Conservation (phyloP, 352 stramenopile species). For the Globisporangium heterothallicum region DNA sequence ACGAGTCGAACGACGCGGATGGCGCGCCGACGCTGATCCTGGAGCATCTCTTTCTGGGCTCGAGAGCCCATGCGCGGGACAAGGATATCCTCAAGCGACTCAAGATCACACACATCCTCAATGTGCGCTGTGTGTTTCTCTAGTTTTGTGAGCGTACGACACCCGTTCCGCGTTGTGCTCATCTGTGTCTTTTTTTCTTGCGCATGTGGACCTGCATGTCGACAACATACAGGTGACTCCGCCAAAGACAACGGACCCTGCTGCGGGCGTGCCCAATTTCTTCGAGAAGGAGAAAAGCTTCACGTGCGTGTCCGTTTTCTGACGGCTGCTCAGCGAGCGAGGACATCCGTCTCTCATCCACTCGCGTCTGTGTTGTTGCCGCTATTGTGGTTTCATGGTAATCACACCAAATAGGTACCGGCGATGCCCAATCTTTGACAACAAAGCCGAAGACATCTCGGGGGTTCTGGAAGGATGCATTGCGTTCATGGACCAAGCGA, state of each 20-base stretch:
- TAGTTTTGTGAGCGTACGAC: background rate
- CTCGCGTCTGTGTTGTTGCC: too few species aligned
- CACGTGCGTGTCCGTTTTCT: slow-evolving; percentile 21
- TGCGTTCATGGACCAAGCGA: slow-evolving; percentile 88
- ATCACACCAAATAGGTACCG: slow-evolving; percentile 63
- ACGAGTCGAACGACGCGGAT: too few species aligned
- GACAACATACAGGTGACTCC: slow-evolving; percentile 60
- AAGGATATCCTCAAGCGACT: slow-evolving; percentile 49
- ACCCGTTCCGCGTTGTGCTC: background rate
- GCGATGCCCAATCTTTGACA: slow-evolving; percentile 86
- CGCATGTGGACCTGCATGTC: background rate
- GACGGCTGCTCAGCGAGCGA: too few species aligned
- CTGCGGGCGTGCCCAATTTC: slow-evolving; percentile 86
- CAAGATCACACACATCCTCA: slow-evolving; percentile 79
- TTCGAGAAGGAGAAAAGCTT: slow-evolving; percentile 85
- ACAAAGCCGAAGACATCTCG: slow-evolving; percentile 86
- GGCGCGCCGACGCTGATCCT: slow-evolving; percentile 51
- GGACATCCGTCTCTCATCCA: too few species aligned
- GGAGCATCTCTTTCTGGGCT: slow-evolving; percentile 70
- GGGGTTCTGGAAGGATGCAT: slow-evolving; percentile 75
- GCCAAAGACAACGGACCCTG: slow-evolving; percentile 68
- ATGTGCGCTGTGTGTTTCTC: slow-evolving; percentile 30
- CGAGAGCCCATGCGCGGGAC: slow-evolving; percentile 58
- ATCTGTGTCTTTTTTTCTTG: background rate
- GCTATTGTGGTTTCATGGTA: slow-evolving; percentile 1